phyloP scores from a whole-genome alignment of 2,329 filamentous ascomycete species.

The Botrytis medusae region DNA sequence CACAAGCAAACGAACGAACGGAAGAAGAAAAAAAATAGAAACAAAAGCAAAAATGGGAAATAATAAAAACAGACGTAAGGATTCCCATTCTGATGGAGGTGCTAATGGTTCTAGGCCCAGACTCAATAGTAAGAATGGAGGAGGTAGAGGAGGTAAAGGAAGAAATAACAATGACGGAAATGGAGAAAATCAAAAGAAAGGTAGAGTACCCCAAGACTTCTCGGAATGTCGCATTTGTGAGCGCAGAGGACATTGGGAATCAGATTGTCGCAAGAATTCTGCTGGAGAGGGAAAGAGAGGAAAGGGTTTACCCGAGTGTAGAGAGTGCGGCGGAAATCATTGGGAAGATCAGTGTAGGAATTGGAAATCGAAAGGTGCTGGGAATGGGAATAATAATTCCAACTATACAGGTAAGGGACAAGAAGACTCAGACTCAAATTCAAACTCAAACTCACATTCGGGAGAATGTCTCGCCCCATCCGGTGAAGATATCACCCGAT shows the following conservation, averaged over 20 bases:
- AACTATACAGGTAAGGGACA: too few species aligned
- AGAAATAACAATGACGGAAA: not conserved
- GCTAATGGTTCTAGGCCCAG: not conserved
- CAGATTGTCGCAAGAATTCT: not conserved
- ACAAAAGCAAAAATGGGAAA: not conserved
- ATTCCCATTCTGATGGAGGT: not conserved
- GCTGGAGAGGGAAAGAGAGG: not conserved
- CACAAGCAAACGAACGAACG: not conserved
- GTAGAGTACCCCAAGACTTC: not conserved
- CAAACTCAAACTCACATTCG: not conserved
- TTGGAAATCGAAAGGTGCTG: not conserved
- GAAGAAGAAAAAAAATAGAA: not conserved
- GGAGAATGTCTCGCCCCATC: not conserved
- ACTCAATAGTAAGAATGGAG: not conserved
- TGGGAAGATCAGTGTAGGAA: conserved; percentile 19
- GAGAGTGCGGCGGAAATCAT: conserved; percentile 7
- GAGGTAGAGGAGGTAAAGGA: not conserved
- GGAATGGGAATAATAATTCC: not conserved
- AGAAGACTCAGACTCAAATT: not conserved
- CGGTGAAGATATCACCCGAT: not conserved
- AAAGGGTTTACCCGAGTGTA: not conserved
- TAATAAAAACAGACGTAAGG: not conserved
- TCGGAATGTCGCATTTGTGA: conserved; percentile 6
- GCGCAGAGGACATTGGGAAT: conserved; percentile 13
- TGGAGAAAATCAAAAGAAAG: not conserved